Evolutionary conservation across 768 basidiomycete species (phyloP), one percentile per base, ranked within the genome.

Genomic region (Suillus discolor): DNA sequence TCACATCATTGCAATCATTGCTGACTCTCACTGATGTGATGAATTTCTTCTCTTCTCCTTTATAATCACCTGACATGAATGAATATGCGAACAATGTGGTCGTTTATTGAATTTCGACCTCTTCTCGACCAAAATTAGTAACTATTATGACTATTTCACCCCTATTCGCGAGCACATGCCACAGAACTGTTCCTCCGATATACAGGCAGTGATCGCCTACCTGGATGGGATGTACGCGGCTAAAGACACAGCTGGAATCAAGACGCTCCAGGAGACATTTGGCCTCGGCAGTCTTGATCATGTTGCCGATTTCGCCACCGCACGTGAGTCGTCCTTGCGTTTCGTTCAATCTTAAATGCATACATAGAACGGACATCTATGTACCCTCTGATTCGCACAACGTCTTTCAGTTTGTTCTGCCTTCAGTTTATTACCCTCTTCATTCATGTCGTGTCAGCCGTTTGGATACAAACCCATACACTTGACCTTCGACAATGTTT

Each of bases 121-220:
- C 54, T 23, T 23, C 34, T 23, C 13, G n/a, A 38, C 36, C 55
- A 15, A 57, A 12, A 25, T 47, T 36, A 74, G 72, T 18, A 63
- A 74, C 28, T 72, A 65, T 53, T 69, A 70, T 36, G 80, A 79
- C 65, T 93, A 54, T 71, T 91, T 89, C 73, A 89, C 90, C 66
- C 90, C 90, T 16, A 84, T 90, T 68, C 85, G 85, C 18, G 79
- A 84, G 69, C 77, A 85, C 70, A 91, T 91, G 89, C 87, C 90
- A 2, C 68, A 69, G 67, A 92, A 93, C 75, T 93, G 91, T 75
- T 91, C 89, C 12, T 83, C 88, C 0, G 91, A 93, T 70, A 82
- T 91, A 39, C 78, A 89, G 73, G 83, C 82, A 6, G 89, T 88
- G 16, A 82, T 92, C 62, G 71, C 82, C 7, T 82, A 89, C 69